A percentile compares a stretch with the other conserved stretches of the same genome.
Conservation (phyloP, 2,329 filamentous ascomycete species). For the Arthroderma sp. region DNA sequence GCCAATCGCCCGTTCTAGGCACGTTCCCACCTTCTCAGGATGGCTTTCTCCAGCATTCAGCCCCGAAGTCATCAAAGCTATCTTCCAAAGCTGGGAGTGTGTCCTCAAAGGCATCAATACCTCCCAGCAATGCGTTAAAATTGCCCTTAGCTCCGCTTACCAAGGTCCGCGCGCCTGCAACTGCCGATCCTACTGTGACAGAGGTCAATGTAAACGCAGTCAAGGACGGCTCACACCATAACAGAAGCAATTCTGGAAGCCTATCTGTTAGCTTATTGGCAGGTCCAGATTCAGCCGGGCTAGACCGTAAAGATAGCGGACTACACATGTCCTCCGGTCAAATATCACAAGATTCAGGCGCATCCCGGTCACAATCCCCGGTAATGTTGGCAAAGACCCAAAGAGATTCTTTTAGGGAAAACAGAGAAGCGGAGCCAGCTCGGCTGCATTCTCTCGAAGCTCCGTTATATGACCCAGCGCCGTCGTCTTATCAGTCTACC, state of each 20-base stretch:
- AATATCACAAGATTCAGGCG: constrained; percentile 19
- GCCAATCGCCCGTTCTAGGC: constrained; percentile 24
- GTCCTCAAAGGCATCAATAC: constrained; percentile 29
- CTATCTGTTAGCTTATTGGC: constrained; percentile 19
- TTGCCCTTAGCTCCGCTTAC: constrained; percentile 25
- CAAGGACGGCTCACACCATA: constrained; percentile 17
- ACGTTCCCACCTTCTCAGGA: constrained; percentile 21
- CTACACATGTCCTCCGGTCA: constrained; percentile 19
- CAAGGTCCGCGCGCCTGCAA: constrained; percentile 20
- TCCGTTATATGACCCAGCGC: no score
- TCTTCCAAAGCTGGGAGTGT: constrained; percentile 31
- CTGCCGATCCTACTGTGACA: constrained; percentile 33
- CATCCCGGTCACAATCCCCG: constrained; percentile 21
- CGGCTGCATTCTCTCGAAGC: neutral
- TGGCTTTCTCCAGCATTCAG: constrained; percentile 10
- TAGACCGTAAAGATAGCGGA: constrained; percentile 20
- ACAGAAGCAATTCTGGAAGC: constrained; percentile 21
- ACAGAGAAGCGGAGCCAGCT: neutral
- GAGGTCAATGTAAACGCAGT: constrained; percentile 32
- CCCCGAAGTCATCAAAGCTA: constrained; percentile 23
- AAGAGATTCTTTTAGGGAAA: neutral
- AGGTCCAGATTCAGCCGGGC: constrained; percentile 17
- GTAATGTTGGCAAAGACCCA: constrained; percentile 16
- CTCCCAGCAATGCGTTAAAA: constrained; percentile 24
- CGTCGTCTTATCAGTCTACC: constrained; percentile 5